Conservation (phyloP, 495 filamentous ascomycete genomes). For the Aspergillus cavernicola region DNA sequence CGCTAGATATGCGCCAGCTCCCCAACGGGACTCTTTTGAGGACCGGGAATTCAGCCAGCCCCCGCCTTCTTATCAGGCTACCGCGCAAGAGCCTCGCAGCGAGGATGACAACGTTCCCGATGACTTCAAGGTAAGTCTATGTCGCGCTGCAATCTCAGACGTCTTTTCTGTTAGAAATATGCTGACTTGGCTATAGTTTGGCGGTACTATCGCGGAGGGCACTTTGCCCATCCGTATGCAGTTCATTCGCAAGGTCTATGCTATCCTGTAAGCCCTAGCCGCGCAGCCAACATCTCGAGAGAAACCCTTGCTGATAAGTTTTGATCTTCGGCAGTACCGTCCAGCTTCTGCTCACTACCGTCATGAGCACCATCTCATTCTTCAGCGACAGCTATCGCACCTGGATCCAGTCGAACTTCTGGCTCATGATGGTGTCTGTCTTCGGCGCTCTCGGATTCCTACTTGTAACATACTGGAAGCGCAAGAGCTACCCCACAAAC, state of each 20-base stretch:
- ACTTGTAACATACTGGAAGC: constrained; percentile 93
- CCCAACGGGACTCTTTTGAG: constrained; percentile 71
- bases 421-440: constrained; percentile 81
- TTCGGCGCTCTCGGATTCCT: constrained; percentile 78
- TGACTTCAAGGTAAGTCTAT: constrained; percentile 78
- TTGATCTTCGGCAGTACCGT: constrained; percentile 54
- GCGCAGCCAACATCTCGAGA: not conserved
- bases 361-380: constrained; percentile 79
- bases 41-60: constrained; percentile 68
- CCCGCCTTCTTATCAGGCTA: constrained; percentile 67
- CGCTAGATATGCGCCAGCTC: constrained; percentile 65
- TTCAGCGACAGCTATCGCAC: constrained; percentile 70
- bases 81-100: constrained; percentile 53
- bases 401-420: constrained; percentile 84
- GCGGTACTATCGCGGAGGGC: constrained; percentile 85
- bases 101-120: constrained; percentile 91
- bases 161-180: not conserved
- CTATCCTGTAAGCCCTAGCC: constrained; percentile 60
- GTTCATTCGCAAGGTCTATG: constrained; percentile 93
- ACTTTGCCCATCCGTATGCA: constrained; percentile 95
- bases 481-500: constrained; percentile 93
- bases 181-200: constrained; percentile 57
- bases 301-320: constrained; percentile 8
- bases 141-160: not conserved
- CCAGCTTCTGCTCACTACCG: constrained; percentile 80